phyloP scores from a whole-genome alignment of 1,284 basidiomycete genomes.

The Stygiomarasmius scandens region DNA sequence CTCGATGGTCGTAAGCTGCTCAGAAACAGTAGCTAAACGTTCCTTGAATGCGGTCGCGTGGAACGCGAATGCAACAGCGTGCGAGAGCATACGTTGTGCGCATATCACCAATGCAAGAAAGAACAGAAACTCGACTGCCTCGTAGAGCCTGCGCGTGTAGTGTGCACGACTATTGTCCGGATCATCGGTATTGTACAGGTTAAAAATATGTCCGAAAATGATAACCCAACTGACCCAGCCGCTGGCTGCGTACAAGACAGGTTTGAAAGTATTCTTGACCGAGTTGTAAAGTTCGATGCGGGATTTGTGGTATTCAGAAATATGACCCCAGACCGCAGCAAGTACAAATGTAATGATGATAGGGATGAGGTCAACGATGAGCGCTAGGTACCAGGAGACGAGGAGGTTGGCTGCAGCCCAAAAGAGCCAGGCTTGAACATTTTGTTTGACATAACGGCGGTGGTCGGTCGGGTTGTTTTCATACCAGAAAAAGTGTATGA shows the following conservation, averaged over 20 bases:
- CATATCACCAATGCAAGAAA: constrained; percentile 66
- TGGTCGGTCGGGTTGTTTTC: constrained; percentile 56
- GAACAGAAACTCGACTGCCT: constrained; percentile 70
- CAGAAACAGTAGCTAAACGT: constrained; percentile 60
- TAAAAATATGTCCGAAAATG: constrained; percentile 64
- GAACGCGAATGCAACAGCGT: constrained; percentile 72
- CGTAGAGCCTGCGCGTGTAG: constrained; percentile 59
- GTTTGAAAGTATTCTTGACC: constrained; percentile 69
- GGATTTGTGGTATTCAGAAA: constrained; percentile 67
- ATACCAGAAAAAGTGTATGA: constrained; percentile 72
- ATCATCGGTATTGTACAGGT: constrained; percentile 49
- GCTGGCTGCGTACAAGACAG: constrained; percentile 66
- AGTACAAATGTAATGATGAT: constrained; percentile 53
- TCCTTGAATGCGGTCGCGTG: constrained; percentile 78
- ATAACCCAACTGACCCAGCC: constrained; percentile 73
- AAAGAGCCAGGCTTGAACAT: constrained; percentile 76
- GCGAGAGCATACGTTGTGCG: constrained; percentile 64
- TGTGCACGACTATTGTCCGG: constrained; percentile 48
- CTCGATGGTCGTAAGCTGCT: constrained; percentile 66
- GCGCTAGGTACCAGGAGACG: constrained; percentile 75
- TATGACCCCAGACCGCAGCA: constrained; percentile 69
- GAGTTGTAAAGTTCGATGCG: constrained; percentile 69
- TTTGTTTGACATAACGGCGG: constrained; percentile 63
- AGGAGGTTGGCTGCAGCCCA: constrained; percentile 77
- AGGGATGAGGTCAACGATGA: constrained; percentile 70